Evolutionary conservation across 1,139 yeast genomes (phyloP), one percentile per base, ranked within the genome.

Genomic region (Yamadazyma spencermartinsiae): DNA sequence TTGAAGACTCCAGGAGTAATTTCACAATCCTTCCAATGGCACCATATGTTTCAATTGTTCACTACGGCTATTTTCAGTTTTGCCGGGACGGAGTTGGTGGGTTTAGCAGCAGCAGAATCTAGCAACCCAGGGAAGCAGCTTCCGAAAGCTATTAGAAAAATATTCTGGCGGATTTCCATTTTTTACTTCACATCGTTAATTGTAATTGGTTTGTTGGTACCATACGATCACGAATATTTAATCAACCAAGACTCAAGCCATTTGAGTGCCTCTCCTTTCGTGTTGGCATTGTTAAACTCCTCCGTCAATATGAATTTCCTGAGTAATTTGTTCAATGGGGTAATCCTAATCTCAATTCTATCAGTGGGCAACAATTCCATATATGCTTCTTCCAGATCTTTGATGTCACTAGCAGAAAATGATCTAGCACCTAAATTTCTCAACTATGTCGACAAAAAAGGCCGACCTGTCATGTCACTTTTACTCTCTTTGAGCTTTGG

Each of bases 1-100:
- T 82, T 86, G 85, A 70, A 69, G 41, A 50, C 68, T 42, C 84
- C 86, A 0, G 87, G 86, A 38, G 76, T 69, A 1, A 67, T 68
- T 54, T 55, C 72, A 18, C 49, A 66, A 46, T 72, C 74, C 1
- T 68, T 68, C 49, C 68, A 68, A 51, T 23, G 26, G 26, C 26
- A 23, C 8, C 74, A 74, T 20, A 67, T 68, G 14, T 65, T 69
- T 36, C 55, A 72, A 1, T 69, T 65, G 11, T 68, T 70, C 41
- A 66, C 68, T 24, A 63, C 73, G 3, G 74, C 75, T 1, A 64
- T 71, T 14, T 70, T 67, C 52, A 58, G 70, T 45, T 52, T 72
- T 47, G 67, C 72, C 33, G 72, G 71, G 38, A 56, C 72, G 17
- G 81, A 76, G 53, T 64, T 74, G 56, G 69, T 72, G 31, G 76